Percentiles rank a stretch among this genome's conserved stretches.
phyloP scores from a whole-genome alignment of 345 rosid genomes.

The Salix caprea region DNA sequence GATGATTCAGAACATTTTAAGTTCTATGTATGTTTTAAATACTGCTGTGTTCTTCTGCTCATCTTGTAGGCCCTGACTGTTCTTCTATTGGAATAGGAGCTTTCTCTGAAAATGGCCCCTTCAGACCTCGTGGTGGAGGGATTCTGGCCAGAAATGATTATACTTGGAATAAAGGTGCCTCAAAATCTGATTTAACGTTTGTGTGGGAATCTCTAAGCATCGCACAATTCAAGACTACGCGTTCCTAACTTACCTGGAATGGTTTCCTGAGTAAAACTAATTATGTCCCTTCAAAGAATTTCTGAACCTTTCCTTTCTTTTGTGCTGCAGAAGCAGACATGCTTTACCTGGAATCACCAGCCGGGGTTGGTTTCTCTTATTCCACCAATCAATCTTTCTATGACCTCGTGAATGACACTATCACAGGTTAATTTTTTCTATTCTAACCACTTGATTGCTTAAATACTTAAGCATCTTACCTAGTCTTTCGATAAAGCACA shows the following conservation, averaged over 20 bases:
- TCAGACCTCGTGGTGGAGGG: background rate
- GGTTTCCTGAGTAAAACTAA: background rate
- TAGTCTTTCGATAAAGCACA: background rate
- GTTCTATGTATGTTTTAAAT: background rate
- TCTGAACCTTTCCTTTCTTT: background rate
- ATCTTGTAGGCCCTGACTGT: constrained; percentile 4
- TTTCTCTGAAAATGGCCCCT: constrained; percentile 1
- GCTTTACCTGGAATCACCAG: constrained; percentile 5
- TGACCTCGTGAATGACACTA: background rate
- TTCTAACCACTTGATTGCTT: background rate
- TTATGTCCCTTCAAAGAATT: background rate
- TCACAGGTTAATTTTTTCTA: background rate
- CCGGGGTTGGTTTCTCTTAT: constrained; percentile 6
- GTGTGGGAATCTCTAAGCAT: too few species aligned
- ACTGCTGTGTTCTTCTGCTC: too few species aligned
- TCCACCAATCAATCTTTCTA: background rate
- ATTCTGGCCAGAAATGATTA: background rate
- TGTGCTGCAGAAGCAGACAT: constrained; percentile 1
- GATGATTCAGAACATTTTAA: background rate
- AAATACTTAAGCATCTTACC: background rate
- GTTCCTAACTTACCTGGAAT: background rate
- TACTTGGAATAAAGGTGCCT: constrained; percentile 5
- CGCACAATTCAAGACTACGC: too few species aligned
- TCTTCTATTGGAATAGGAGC: constrained; percentile 4
- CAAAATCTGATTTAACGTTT: background rate